Evolutionary conservation across 1,284 basidiomycete genomes (phyloP).

Genomic region (Ustilago sp.): DNA sequence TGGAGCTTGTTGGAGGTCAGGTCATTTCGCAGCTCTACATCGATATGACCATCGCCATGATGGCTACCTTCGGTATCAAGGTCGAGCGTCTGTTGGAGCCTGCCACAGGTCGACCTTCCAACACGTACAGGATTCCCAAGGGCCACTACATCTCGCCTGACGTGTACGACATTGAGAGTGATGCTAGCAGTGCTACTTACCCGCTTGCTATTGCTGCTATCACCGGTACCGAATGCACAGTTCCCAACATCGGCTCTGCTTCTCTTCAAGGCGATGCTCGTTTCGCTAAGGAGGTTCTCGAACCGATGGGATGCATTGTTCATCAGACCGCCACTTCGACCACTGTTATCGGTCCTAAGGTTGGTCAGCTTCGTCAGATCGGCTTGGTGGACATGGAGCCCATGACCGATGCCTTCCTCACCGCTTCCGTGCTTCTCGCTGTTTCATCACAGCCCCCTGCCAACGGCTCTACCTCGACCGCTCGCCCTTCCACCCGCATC

Average conservation of each 20-base stretch:
- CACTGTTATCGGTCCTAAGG: conserved; percentile 89
- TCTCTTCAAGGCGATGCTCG: conserved; percentile 95
- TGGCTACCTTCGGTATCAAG: conserved; percentile 89
- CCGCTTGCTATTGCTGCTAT: conserved; percentile 96
- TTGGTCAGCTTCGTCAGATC: conserved; percentile 83
- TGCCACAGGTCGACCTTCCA: conserved; percentile 75
- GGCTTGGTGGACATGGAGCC: conserved; percentile 96
- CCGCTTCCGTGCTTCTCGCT: conserved; percentile 89
- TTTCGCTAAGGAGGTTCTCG: conserved; percentile 91
- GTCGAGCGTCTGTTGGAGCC: conserved; percentile 80
- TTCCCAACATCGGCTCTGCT: conserved; percentile 87
- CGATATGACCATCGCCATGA: conserved; percentile 99
- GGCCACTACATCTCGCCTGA: conserved; percentile 82
- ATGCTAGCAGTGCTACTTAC: conserved; percentile 95
- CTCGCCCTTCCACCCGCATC: conserved; percentile 77
- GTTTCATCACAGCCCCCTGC: conserved; percentile 72
- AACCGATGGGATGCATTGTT: conserved; percentile 93
- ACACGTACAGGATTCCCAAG: conserved; percentile 86
- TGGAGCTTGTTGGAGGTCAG: conserved; percentile 89
- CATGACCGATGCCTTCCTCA: conserved; percentile 99
- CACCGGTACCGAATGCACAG: conserved; percentile 92
- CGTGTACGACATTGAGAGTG: conserved; percentile 89
- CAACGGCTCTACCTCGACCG: conserved; percentile 62
- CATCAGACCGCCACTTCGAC: conserved; percentile 88
- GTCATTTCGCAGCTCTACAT: conserved; percentile 99